A percentile compares a stretch with the other conserved stretches of the same genome.
Conservation (phyloP, 345 rosid genomes). For the Pseudoturritis turrita region DNA sequence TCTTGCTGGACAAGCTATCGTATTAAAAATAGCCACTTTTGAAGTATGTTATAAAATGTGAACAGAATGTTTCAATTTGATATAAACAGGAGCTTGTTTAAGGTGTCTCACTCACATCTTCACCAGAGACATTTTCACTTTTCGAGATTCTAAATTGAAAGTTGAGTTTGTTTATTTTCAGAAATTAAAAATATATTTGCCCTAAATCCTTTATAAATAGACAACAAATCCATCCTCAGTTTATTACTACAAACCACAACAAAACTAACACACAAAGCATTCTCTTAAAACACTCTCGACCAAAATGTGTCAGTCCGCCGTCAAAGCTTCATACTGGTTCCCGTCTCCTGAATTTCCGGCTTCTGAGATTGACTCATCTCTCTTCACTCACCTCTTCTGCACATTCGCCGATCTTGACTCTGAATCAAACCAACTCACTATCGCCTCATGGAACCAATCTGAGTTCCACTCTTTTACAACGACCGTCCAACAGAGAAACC, state of each 20-base stretch:
- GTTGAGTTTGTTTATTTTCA: not conserved
- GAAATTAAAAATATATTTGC: not conserved
- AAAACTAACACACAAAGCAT: too few species aligned
- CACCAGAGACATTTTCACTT: too few species aligned
- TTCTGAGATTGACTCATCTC: slow-evolving; percentile 44
- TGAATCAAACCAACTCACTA: slow-evolving; percentile 35
- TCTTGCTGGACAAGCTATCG: not conserved
- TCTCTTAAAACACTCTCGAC: not conserved
- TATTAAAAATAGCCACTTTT: too few species aligned
- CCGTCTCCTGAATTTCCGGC: slow-evolving; percentile 28
- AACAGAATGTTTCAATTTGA: too few species aligned
- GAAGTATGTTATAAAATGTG: too few species aligned
- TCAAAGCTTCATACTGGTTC: slow-evolving; percentile 57
- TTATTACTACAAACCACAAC: not conserved
- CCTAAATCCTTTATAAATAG: slow-evolving; percentile 2
- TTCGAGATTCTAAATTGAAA: slow-evolving; percentile 2
- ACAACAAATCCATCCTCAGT: not conserved
- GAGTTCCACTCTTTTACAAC: slow-evolving; percentile 50
- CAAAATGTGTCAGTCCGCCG: slow-evolving; percentile 25
- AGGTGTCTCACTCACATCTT: too few species aligned
- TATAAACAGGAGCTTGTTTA: not conserved
- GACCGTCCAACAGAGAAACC: slow-evolving; percentile 47
- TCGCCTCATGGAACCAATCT: slow-evolving; percentile 38
- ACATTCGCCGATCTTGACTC: slow-evolving; percentile 48
- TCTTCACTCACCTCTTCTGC: slow-evolving; percentile 58